Evolutionary conservation across 2,329 filamentous ascomycete species (phyloP).

Genomic region (Sphaerulina musiva): DNA sequence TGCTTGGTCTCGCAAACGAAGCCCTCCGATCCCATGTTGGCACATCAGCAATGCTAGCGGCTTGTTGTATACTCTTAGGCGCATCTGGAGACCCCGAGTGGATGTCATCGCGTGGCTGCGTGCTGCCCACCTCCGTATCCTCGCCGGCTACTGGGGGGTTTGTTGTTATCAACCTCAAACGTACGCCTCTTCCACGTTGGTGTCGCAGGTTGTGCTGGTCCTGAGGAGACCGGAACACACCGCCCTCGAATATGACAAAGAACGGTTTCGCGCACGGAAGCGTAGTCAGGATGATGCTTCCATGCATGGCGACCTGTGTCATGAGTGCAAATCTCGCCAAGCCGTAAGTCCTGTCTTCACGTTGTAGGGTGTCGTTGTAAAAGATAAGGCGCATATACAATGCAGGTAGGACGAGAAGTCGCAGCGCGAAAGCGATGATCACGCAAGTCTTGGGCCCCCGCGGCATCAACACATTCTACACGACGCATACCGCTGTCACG

Average conservation of each 20-base stretch:
- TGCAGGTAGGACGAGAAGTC: constrained; percentile 25
- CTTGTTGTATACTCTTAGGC: background rate
- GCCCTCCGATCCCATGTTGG: constrained; percentile 10
- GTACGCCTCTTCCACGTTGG: background rate
- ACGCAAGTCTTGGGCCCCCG: constrained; percentile 20
- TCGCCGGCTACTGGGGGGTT: background rate
- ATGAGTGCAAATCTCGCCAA: constrained; percentile 21
- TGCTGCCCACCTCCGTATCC: background rate
- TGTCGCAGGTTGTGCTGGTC: background rate
- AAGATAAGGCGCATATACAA: constrained; percentile 17
- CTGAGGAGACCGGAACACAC: constrained; percentile 14
- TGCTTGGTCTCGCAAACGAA: constrained; percentile 11
- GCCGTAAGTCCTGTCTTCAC: constrained; percentile 15
- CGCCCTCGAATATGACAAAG: constrained; percentile 22
- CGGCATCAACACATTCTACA: constrained; percentile 27
- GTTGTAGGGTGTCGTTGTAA: constrained; percentile 11
- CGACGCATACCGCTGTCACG: constrained; percentile 20
- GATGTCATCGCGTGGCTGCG: background rate
- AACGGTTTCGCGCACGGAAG: constrained; percentile 30
- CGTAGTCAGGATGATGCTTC: constrained; percentile 28
- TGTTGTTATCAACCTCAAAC: background rate
- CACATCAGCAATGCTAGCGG: background rate
- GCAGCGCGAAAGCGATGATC: constrained; percentile 22
- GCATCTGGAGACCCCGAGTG: background rate
- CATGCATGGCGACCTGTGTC: constrained; percentile 24